Conservation (phyloP, 2,329 filamentous ascomycete genomes). For the Cercospora brassicicola region DNA sequence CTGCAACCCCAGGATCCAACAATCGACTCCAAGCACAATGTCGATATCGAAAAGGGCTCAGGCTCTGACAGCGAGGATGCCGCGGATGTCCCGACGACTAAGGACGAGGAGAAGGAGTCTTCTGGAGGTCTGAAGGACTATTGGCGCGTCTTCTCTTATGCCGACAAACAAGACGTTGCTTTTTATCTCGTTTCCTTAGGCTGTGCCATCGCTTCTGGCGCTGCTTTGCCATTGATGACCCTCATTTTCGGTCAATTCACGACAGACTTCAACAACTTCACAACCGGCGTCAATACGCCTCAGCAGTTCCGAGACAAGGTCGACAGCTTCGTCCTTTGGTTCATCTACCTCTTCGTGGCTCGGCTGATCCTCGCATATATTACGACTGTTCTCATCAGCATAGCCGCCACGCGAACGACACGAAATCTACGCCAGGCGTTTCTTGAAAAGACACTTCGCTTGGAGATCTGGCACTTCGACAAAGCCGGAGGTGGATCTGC, state of each 20-base stretch:
- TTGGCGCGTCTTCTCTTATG: slow-evolving; percentile 37
- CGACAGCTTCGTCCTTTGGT: slow-evolving; percentile 57
- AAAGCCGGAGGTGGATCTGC: slow-evolving; percentile 54
- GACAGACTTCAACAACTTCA: slow-evolving; percentile 49
- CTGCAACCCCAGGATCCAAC: slow-evolving; percentile 4
- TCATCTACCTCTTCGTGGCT: slow-evolving; percentile 69
- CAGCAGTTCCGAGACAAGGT: slow-evolving; percentile 27
- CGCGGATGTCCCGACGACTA: background rate
- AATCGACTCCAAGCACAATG: slow-evolving; percentile 9
- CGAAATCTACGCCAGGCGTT: slow-evolving; percentile 60
- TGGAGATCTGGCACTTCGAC: slow-evolving; percentile 68
- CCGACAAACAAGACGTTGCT: slow-evolving; percentile 31
- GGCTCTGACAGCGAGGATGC: slow-evolving; percentile 12
- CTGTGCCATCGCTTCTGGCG: slow-evolving; percentile 47
- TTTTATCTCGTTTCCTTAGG: slow-evolving; percentile 35
- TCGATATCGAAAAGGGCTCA: slow-evolving; percentile 11
- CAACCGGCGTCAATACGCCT: slow-evolving; percentile 19
- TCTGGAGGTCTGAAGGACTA: slow-evolving; percentile 29
- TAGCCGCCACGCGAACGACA: slow-evolving; percentile 54
- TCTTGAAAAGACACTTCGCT: slow-evolving; percentile 62
- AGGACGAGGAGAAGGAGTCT: slow-evolving; percentile 17
- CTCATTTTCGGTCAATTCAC: slow-evolving; percentile 56
- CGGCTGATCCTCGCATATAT: slow-evolving; percentile 65
- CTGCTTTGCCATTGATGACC: slow-evolving; percentile 50
- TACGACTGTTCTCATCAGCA: slow-evolving; percentile 45